Evolutionary conservation across 2,329 filamentous ascomycete genomes (phyloP), one percentile per base, ranked within the genome.

Genomic region (Cryoendolithus antarcticus): DNA sequence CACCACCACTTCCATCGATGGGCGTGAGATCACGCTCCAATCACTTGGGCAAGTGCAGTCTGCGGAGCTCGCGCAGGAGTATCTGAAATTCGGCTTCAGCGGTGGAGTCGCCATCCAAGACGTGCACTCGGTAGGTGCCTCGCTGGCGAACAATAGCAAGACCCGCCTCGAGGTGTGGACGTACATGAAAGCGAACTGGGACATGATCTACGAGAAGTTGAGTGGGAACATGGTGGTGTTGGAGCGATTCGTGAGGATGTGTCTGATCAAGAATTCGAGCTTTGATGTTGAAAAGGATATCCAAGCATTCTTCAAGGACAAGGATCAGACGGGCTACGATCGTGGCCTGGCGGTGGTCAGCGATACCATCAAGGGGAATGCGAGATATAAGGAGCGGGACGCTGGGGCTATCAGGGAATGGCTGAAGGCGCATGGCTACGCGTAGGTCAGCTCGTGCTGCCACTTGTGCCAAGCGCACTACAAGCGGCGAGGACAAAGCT

Each of bases 321-420:
- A 89, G 69, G 84, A 96, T 55, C 89, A 82, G 11, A 77, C 77
- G 53, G 82, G 79, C 35, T 96, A 88, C 61, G 83, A 93, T 59
- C 79, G 91, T 40, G 88, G 85, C 4, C 64, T 98, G 37, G 80
- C 81, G 48, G 85, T 93, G 48, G 80, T 89, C 46, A 79, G 80
- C 58, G 91, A 96, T 59, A 86, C 80, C 46, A 84, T 96, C 48
- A 75, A 79, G 32, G 85, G 82, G 8, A 80, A 88, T 53, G 86
- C 86, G 4, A 76, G 76, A 31, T 98, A 95, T 67, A 79, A 78
- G 58, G 68, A 77, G 61, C 74, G 91, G 40, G 91, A 96, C 59
- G 70, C 76, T 41, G 70, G 67, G 38, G 66, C 73, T 34, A 72
- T 94, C 39, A 71, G 80, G 62, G 82, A 86, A 63, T 96, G 89